Percentiles rank a stretch among this genome's conserved stretches.
Conservation (phyloP, 2,329 filamentous ascomycete genomes). For the Celoporthe dispersa region DNA sequence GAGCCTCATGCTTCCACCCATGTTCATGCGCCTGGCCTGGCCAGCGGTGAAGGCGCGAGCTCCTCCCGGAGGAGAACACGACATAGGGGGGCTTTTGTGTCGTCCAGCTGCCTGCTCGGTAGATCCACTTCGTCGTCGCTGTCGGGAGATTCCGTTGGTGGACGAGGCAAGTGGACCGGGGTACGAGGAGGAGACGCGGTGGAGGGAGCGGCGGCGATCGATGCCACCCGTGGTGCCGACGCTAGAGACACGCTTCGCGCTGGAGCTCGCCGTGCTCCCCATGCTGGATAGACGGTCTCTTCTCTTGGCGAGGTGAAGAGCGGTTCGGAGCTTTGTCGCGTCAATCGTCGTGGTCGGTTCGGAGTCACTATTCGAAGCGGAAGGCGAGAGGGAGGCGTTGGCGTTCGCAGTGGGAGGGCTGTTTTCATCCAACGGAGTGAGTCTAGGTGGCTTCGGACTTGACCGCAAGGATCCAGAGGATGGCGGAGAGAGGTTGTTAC, state of each 20-base stretch:
- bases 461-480: conserved; percentile 33
- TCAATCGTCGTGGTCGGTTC: conserved; percentile 55
- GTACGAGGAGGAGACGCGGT: conserved; percentile 42
- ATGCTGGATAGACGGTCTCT: conserved; percentile 47
- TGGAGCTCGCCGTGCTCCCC: conserved; percentile 42
- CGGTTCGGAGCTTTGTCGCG: conserved; percentile 58
- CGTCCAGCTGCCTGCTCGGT: conserved; percentile 44
- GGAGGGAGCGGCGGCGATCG: conserved; percentile 38
- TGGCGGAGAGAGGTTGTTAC: conserved; percentile 56
- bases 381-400: conserved; percentile 41
- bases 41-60: conserved; percentile 52
- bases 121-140: conserved; percentile 50
- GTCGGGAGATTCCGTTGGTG: conserved; percentile 60
- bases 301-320: conserved; percentile 58
- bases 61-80: conserved; percentile 51
- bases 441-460: conserved; percentile 42
- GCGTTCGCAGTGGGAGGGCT: conserved; percentile 49
- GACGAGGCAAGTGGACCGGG: conserved; percentile 51
- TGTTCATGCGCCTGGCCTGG: conserved; percentile 62
- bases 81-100: conserved; percentile 57
- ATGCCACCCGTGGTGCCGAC: conserved; percentile 41
- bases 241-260: conserved; percentile 51
- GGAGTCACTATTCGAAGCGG: conserved; percentile 51
- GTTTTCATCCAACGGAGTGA: conserved; percentile 55
- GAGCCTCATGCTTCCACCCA: conserved; percentile 47